Conservation (phyloP, 2,329 filamentous ascomycete genomes). For the Thelonectria olida region DNA sequence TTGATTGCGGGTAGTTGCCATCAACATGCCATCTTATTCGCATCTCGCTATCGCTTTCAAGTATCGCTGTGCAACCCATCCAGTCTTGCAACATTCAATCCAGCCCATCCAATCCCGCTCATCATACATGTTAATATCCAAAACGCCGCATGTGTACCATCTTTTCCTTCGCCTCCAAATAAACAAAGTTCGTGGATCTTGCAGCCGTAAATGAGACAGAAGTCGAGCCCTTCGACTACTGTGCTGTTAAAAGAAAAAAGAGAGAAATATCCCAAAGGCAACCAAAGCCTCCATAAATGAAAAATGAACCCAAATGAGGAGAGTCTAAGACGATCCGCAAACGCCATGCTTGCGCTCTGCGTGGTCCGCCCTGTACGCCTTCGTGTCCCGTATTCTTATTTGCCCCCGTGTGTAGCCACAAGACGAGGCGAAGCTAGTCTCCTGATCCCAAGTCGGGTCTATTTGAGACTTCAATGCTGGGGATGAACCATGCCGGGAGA, state of each 20-base stretch:
- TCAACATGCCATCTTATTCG: slow-evolving; percentile 18
- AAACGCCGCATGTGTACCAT: slow-evolving; percentile 37
- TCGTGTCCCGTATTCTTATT: slow-evolving; percentile 31
- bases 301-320: slow-evolving; percentile 27
- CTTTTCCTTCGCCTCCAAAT: slow-evolving; percentile 36
- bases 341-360: slow-evolving; percentile 35
- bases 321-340: slow-evolving; percentile 36
- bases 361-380: slow-evolving; percentile 34
- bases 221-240: slow-evolving; percentile 40
- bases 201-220: slow-evolving; percentile 37
- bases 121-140: slow-evolving; percentile 30
- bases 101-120: slow-evolving; percentile 1
- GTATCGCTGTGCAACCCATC: background rate
- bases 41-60: slow-evolving; percentile 9
- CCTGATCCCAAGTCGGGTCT: background rate
- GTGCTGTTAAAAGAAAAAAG: slow-evolving; percentile 24
- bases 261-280: slow-evolving; percentile 24
- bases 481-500: slow-evolving; percentile 65
- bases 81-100: slow-evolving; percentile 11
- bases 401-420: slow-evolving; percentile 6
- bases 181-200: slow-evolving; percentile 36
- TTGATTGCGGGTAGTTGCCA: slow-evolving; percentile 24
- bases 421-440: background rate
- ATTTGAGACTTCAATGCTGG: slow-evolving; percentile 24
- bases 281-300: slow-evolving; percentile 1